Base-by-base conservation (phyloP, 768 basidiomycete genomes). In the Rhizopogon salebrosus region DNA sequence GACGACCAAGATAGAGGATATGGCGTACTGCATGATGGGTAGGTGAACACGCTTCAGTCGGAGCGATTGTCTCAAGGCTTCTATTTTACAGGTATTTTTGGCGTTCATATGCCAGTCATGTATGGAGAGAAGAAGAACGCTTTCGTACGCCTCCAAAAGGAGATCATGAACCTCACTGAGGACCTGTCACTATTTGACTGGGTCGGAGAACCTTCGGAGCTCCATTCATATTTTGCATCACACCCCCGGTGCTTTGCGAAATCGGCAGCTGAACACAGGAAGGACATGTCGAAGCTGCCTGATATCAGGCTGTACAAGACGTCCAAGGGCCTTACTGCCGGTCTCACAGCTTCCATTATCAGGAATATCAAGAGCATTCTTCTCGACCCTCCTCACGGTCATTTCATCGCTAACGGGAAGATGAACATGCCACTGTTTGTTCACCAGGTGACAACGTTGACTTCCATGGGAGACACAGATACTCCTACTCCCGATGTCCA, bases 1-100 rank as follows among this genome's bases (percentile, higher is more conserved):
- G 36, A 69, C 68, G 34, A 64, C 68, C 35, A 63, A 62, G 18
- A 24, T 46, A 8, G 68, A 68, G 39, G 68, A 69, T 48, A 62
- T 41, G 48, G 63, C 65, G 0, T 70, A 70, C 51, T 67, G 62
- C 36, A 60, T 68, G 22, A 27, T 60, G 22, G 57, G 53, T 16
- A 24, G 52, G 18, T 52, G 55, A 41, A 16, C 39, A 49, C 6
- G 34, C 52, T 18, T 29, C 20, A 29, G 52, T 53, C 43, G 46
- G 53, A 14, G 57, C 39, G 27, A 50, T 26, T 18, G 6, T 10
- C 26, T 27, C 26, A 42, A 18, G n/a, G 10, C n/a, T 16, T 27
- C 10, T 1, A 4, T 24, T 20, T 27, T 35, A 60, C 61, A 48
- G 64, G 64, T 0, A 62, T 65, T 37, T 63, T 65, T 18, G 58